Evolutionary conservation across 208 protist species (phyloP).

Genomic region (Acanthamoeba sp.): DNA sequence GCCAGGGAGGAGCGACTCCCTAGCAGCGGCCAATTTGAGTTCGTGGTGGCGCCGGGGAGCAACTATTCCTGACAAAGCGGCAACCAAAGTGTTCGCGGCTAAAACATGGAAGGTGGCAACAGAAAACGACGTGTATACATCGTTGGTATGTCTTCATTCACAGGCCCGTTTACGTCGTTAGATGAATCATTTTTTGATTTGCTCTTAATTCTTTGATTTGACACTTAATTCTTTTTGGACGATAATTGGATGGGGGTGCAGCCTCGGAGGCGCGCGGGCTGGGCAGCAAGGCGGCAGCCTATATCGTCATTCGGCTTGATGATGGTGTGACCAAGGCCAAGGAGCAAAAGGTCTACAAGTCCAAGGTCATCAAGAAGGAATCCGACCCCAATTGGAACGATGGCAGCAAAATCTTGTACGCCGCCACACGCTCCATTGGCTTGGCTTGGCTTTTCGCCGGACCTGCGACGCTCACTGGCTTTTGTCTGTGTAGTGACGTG

Average conservation of each 20-base stretch:
- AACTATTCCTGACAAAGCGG: too few species aligned
- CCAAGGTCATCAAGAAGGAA: constrained; percentile 58
- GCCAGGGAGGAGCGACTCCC: too few species aligned
- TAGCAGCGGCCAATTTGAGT: too few species aligned
- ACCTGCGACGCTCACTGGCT: too few species aligned
- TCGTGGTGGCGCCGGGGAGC: too few species aligned
- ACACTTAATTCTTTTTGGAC: background rate
- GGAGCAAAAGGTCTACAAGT: constrained; percentile 71
- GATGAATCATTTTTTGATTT: too few species aligned
- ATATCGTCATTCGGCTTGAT: constrained; percentile 47
- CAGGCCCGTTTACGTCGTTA: too few species aligned
- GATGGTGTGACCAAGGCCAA: constrained; percentile 62
- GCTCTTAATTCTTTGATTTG: too few species aligned
- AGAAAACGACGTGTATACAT: background rate
- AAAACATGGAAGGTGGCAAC: too few species aligned
- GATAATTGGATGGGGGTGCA: background rate
- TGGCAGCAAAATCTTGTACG: constrained; percentile 72
- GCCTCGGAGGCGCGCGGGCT: constrained; percentile 36
- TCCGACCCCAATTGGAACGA: constrained; percentile 71
- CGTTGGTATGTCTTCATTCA: background rate
- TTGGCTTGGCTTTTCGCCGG: too few species aligned
- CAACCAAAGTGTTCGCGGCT: background rate
- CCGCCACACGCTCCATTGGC: background rate
- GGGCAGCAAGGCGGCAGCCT: background rate
- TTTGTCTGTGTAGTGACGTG: background rate